Conservation (phyloP, 768 basidiomycete species). For the Lentinula detonsa region DNA sequence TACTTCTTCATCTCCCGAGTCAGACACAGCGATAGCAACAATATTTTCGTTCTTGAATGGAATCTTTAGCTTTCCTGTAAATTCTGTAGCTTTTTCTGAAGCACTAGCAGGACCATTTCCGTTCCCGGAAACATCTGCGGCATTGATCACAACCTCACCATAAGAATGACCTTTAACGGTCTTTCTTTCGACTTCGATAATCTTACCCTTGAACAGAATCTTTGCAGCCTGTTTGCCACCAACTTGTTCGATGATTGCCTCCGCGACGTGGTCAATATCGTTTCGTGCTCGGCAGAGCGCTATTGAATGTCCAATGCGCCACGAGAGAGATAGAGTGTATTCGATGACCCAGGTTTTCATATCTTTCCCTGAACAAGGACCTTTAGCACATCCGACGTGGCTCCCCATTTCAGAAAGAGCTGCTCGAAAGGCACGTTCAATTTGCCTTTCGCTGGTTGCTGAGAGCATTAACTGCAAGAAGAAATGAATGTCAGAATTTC, state of each 20-base stretch:
- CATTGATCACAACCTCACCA: slow-evolving; percentile 27
- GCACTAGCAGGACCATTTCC: background rate
- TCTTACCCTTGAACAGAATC: slow-evolving; percentile 47
- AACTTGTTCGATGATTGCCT: slow-evolving; percentile 27
- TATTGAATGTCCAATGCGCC: slow-evolving; percentile 53
- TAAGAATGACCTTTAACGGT: slow-evolving; percentile 33
- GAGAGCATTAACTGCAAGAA: slow-evolving; percentile 25
- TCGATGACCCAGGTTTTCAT: slow-evolving; percentile 29
- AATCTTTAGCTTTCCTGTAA: slow-evolving; percentile 27
- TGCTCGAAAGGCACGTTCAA: slow-evolving; percentile 32
- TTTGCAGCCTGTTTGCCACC: slow-evolving; percentile 27
- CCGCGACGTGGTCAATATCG: slow-evolving; percentile 29
- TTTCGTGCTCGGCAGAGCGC: slow-evolving; percentile 36
- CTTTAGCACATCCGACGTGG: slow-evolving; percentile 30
- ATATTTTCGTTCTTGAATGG: slow-evolving; percentile 57
- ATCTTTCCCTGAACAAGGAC: slow-evolving; percentile 27
- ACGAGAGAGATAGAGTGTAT: slow-evolving; percentile 48
- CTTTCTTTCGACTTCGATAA: slow-evolving; percentile 37
- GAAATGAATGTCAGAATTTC: background rate
- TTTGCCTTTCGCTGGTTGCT: slow-evolving; percentile 25
- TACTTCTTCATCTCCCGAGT: slow-evolving; percentile 25
- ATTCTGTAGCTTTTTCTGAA: slow-evolving; percentile 20
- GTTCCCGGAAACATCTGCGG: slow-evolving; percentile 20
- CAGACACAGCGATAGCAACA: slow-evolving; percentile 26
- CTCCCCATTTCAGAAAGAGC: slow-evolving; percentile 41